Evolutionary conservation across 768 basidiomycete genomes (phyloP), one percentile per base, ranked within the genome.

Genomic region (Boletus coccyginus): DNA sequence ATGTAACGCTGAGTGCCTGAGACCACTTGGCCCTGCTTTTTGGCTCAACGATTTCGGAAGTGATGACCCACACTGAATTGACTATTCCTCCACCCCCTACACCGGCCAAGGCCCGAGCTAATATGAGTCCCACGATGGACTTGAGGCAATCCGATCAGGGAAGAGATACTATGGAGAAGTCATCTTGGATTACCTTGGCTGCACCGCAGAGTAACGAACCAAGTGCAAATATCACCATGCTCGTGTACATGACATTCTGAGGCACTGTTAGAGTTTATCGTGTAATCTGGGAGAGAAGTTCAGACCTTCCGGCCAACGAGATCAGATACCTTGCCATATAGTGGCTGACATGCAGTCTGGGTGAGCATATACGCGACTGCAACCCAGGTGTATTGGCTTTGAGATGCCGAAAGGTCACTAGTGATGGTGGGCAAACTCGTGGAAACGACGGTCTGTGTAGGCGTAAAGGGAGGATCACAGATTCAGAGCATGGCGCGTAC

Each of bases 11-110:
- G 33, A 92, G 78, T 19, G 89, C 89, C 69, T 90, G 88, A 12
- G 88, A 90, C 91, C 90, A 93, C 68, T 85, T 90, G 47, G 90
- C 86, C 55, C 89, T 83, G 56, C 80, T 75, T 57, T 75, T 77
- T 31, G 84, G 78, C 68, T 86, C 83, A 41, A 93, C 91, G 56
- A 94, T 84, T 69, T 94, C 91, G 60, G 90, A 82, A 44, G 89
- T 92, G 56, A 94, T 86, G 24, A 90, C 83, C 92, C 92, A 93
- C 36, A 93, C 90, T 42, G 87, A 81, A 67, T 83, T 83, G 55
- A 92, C 91, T 60, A 94, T 92, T 10, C 92, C 92, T 36, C 92
- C 92, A 16, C 87, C 92, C n/a, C 92, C 92, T 56, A 90, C 77
- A 42, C 92, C 92, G 57, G 90, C 87, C 52, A 82, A 56, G 49